Base-by-base conservation (phyloP, 345 rosid species). In the Cardamine resedifolia region DNA sequence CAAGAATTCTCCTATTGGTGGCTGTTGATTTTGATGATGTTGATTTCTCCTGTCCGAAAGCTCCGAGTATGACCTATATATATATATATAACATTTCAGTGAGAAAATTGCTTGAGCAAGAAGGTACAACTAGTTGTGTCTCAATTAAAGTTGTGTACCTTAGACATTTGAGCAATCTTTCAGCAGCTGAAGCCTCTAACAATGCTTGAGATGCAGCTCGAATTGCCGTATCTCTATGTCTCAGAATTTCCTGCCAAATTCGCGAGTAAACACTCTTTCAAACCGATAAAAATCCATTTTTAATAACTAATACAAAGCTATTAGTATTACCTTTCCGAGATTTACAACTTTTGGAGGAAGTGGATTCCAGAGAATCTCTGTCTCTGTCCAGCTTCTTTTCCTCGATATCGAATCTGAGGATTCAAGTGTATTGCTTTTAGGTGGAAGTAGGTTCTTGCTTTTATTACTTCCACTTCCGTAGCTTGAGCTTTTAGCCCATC, bases 121-220 rank as follows among this genome's bases (percentile, higher is more conserved):
- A 65, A 15, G 48, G 14, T 61, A 39, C 30, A 60, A 4, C 5
- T 58, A 61, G n/a, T 21, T 44, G 18, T 55, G 14, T 44, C 28
- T 51, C 12, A 10, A 0, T 55, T n/a, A 1, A 10, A 61, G 33
- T 31, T 41, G 3, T 74, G n/a, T 19, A 86, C 91, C 87, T 83
- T 65, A 88, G 79, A 72, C 90, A 86, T 66, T 82, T 88, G 50
- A 91, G 87, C 77, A 86, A 77, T 78, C 83, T 79, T 70, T 89
- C 90, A 21, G 86, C 68, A 44, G 87, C 86, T 34, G 92, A 80
- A 69, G 93, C 93, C 67, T 89, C 90, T 77, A 83, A 78, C 75
- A 87, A 76, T 47, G 90, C 86, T 30, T 86, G 88, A 20, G 81
- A 74, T 16, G 90, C 85, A 74, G 84, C 80, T 47, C 73, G 76